Conservation (phyloP, 371 early-diverging fungal genomes). For the Rhizomucor pusillus region DNA sequence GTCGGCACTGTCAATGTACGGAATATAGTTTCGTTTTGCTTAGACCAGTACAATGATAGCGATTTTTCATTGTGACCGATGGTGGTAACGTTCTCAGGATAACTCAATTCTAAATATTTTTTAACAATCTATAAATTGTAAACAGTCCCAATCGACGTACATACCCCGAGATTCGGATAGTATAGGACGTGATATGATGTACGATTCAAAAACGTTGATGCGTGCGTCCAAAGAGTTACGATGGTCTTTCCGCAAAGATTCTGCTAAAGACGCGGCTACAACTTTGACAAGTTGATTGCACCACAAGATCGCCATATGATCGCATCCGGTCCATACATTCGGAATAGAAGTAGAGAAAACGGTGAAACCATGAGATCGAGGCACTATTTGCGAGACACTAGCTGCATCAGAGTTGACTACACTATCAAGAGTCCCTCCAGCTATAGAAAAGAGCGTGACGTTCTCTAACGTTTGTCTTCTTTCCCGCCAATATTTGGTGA, state of each 20-base stretch:
- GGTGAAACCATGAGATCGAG: constrained; percentile 62
- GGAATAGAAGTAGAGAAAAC: constrained; percentile 76
- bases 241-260: constrained; percentile 50
- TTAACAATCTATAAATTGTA: too few species aligned
- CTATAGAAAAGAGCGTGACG: constrained; percentile 80
- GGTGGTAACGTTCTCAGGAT: too few species aligned
- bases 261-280: constrained; percentile 50
- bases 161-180: too few species aligned
- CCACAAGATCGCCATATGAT: constrained; percentile 92
- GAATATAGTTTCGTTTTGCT: too few species aligned
- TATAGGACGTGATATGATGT: not conserved
- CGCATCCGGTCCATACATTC: constrained; percentile 84
- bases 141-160: too few species aligned
- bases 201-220: not conserved
- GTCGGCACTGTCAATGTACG: too few species aligned
- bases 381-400: constrained; percentile 59
- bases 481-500: constrained; percentile 62
- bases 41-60: too few species aligned
- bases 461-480: constrained; percentile 16
- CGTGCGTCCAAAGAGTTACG: not conserved
- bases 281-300: constrained; percentile 81
- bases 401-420: constrained; percentile 77
- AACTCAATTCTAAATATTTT: too few species aligned
- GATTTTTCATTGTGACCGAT: too few species aligned
- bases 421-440: constrained; percentile 85